Evolutionary conservation across 179 eudicot genomes (phyloP), one percentile per base, ranked within the genome.

Genomic region (Gypsophila paniculata): DNA sequence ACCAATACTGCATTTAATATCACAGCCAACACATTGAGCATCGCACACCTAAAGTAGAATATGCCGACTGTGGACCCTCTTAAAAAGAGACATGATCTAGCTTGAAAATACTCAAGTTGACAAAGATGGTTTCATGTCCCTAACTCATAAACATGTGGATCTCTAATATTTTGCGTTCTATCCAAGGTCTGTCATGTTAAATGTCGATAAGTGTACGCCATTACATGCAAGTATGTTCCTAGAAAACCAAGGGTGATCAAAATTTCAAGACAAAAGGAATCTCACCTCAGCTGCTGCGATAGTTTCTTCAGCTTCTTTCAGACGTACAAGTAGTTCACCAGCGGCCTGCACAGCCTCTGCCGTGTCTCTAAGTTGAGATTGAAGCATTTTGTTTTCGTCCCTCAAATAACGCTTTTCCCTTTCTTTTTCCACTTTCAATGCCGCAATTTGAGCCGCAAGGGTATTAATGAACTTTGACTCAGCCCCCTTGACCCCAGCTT

Each of bases 271-370:
- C 2, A 38, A 38, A 60, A 59, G 54, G 29, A 54, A n/a, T n/a
- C 88, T 82, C 72, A 93, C 97, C 98, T 89, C 83, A 55, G 97
- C 87, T 78, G 90, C 78, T 69, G 89, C 88, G 68, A 86, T 79
- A 61, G 92, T 88, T 85, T 88, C 99, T 79, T 94, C 99, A 73
- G 93, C 96, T 80, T 94, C 96, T 84, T 88, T 92, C 42, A 94
- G 91, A 26, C 97, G 90, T 73, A 94, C 95, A 17, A 92, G 90
- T 70, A 94, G 78, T 76, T 94, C 99, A 65, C 99, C 91, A n/a
- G 99, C 99, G 17, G 99, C 97, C 82, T 90, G 96, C 71, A 95
- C 91, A 77, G 99, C 98, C 77, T 92, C 99, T 36, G 91, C 96
- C 53, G 93, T 95, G 78, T 95, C 98, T 80, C 90, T 86, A 64